These are phyloP conservation scores for Metschnikowia drakensbergensis DNA, from an alignment of 805 yeast species.

Conservation along the genomic window DNA sequence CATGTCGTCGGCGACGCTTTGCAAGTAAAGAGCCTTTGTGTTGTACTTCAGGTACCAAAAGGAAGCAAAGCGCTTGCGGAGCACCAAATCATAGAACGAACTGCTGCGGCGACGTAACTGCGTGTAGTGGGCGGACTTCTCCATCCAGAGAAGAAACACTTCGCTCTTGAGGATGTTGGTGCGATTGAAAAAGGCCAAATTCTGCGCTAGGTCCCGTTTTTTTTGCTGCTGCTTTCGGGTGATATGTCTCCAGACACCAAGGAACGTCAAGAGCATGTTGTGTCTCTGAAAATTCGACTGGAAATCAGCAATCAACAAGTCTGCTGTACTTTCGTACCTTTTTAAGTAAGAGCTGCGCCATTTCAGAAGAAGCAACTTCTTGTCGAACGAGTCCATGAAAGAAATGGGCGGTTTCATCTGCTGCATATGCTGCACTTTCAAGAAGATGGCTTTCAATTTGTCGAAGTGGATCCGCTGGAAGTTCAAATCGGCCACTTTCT, in stretches of 20 bases:
- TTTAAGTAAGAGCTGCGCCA: slow-evolving; percentile 26
- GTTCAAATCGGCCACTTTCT: slow-evolving; percentile 18
- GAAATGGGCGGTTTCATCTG: too few relatives aligned
- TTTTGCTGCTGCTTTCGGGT: not conserved
- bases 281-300: slow-evolving; percentile 9
- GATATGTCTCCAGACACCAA: slow-evolving; percentile 9
- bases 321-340: slow-evolving; percentile 21
- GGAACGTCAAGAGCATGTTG: not conserved
- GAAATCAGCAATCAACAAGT: slow-evolving; percentile 19
- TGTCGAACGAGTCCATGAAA: not conserved
- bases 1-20: slow-evolving; percentile 30
- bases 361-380: slow-evolving; percentile 4
- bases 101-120: slow-evolving; percentile 1
- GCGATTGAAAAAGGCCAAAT: slow-evolving; percentile 7
- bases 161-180: slow-evolving; percentile 8
- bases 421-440: not conserved
- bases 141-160: slow-evolving; percentile 13
- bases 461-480: slow-evolving; percentile 21
- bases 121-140: not conserved
- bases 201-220: slow-evolving; percentile 4
- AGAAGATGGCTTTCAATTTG: not conserved
- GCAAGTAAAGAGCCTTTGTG: slow-evolving; percentile 21
- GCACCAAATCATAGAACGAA: slow-evolving; percentile 7
- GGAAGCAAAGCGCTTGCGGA: slow-evolving; percentile 25
- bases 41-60: slow-evolving; percentile 34